Conservation (phyloP, 2,329 filamentous ascomycete genomes). For the Aspergillus latus region DNA sequence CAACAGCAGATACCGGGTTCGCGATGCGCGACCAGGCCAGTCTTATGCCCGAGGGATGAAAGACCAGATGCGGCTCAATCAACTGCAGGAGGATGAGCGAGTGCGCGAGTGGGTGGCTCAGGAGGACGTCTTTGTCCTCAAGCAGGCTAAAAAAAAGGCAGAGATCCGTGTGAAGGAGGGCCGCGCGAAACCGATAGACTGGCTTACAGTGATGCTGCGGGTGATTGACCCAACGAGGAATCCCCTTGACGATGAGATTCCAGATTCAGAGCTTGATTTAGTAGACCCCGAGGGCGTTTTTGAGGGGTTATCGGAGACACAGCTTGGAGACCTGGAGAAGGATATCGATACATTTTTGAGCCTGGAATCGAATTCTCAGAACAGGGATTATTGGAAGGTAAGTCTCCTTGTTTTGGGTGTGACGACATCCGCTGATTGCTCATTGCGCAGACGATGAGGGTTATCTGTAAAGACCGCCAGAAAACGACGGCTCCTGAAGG, state of each 20-base stretch:
- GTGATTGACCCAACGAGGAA: slow-evolving; percentile 84
- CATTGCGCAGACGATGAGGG: slow-evolving; percentile 66
- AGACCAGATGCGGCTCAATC: slow-evolving; percentile 50
- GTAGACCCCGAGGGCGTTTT: slow-evolving; percentile 80
- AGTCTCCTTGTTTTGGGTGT: slow-evolving; percentile 19
- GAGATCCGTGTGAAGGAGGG: slow-evolving; percentile 90
- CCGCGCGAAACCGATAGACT: slow-evolving; percentile 88
- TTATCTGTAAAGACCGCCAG: slow-evolving; percentile 75
- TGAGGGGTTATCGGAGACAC: slow-evolving; percentile 64
- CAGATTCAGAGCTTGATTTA: slow-evolving; percentile 73
- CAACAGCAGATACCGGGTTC: slow-evolving; percentile 24
- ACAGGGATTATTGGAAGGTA: slow-evolving; percentile 83
- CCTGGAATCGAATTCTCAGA: slow-evolving; percentile 74
- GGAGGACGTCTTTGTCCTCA: slow-evolving; percentile 93
- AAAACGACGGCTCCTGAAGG: slow-evolving; percentile 67
- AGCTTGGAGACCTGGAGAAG: slow-evolving; percentile 74
- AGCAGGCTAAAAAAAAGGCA: slow-evolving; percentile 97
- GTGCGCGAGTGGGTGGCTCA: slow-evolving; percentile 83
- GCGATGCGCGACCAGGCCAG: slow-evolving; percentile 22
- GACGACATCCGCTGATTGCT: not conserved
- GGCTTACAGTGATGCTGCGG: slow-evolving; percentile 84
- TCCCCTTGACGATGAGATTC: slow-evolving; percentile 75
- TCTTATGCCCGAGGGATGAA: slow-evolving; percentile 36
- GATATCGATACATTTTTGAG: slow-evolving; percentile 79
- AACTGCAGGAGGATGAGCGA: slow-evolving; percentile 72